Percentiles rank a stretch among this genome's conserved stretches.
Conservation (phyloP, 2,329 filamentous ascomycete species). For the Diaporthe amygdali region DNA sequence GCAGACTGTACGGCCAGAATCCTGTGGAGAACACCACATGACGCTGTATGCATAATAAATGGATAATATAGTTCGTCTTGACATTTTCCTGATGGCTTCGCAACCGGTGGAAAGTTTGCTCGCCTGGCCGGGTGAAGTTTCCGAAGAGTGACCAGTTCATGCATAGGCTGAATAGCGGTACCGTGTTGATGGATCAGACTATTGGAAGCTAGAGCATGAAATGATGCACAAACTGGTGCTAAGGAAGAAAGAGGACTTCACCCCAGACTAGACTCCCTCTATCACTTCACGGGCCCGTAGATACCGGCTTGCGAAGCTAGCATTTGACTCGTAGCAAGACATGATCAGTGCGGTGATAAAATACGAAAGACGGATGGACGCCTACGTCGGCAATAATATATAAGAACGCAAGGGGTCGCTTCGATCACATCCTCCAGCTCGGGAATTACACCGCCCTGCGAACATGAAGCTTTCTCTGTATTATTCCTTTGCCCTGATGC, state of each 20-base stretch:
- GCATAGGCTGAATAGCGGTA: conserved; percentile 8
- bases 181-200: neutral
- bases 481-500: neutral
- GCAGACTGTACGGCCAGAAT: neutral
- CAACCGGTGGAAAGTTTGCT: neutral
- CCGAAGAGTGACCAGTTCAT: neutral
- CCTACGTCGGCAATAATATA: neutral
- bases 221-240: neutral
- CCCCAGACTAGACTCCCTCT: neutral
- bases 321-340: neutral
- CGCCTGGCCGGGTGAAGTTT: neutral
- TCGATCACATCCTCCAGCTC: neutral
- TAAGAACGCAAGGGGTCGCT: neutral
- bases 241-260: neutral
- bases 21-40: neutral
- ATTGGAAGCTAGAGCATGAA: neutral
- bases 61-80: neutral
- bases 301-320: neutral
- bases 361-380: neutral
- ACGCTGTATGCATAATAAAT: neutral
- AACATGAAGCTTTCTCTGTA: neutral
- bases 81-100: neutral
- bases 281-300: neutral
- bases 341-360: too few species aligned
- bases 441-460: neutral